A percentile compares a stretch with the other conserved stretches of the same genome.
These are phyloP conservation scores for Russula sp. DNA, from an alignment of 768 basidiomycete genomes.

Conservation along the genomic window DNA sequence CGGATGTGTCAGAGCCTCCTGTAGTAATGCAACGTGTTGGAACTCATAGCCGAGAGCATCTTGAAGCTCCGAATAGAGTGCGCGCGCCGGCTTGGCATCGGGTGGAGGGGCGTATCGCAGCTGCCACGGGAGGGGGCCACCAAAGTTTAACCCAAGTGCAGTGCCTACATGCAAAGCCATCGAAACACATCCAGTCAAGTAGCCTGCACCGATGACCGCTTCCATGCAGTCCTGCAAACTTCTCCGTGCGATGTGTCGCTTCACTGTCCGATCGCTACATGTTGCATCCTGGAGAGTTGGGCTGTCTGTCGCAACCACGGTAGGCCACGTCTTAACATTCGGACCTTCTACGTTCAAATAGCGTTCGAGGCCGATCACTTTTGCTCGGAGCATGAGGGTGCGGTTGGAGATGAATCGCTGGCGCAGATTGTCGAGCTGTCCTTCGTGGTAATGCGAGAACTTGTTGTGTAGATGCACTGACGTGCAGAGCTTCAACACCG, in stretches of 20 bases:
- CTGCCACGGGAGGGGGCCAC: conserved; percentile 62
- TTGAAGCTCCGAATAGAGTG: conserved; percentile 51
- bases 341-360: conserved; percentile 56
- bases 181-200: conserved; percentile 60
- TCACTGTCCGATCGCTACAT: conserved; percentile 28
- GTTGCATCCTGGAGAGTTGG: conserved; percentile 26
- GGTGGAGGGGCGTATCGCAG: conserved; percentile 41
- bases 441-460: conserved; percentile 75
- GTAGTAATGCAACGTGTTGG: conserved; percentile 48
- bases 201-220: conserved; percentile 72
- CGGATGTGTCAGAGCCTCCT: conserved; percentile 83
- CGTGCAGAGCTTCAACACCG: conserved; percentile 68
- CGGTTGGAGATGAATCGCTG: conserved; percentile 61
- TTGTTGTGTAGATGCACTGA: conserved; percentile 73
- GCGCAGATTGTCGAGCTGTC: conserved; percentile 64
- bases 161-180: conserved; percentile 60
- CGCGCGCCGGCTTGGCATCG: conserved; percentile 32
- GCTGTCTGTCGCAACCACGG: conserved; percentile 35
- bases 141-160: conserved; percentile 62
- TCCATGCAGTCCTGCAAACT: conserved; percentile 88
- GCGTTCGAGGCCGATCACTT: conserved; percentile 51
- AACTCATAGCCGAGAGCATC: conserved; percentile 65
- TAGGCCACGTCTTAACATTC: conserved; percentile 52
- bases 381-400: conserved; percentile 59
- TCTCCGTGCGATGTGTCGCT: conserved; percentile 51